These are phyloP conservation scores for Penicillium sumatraense DNA, from an alignment of 2,329 filamentous ascomycete species.

Conservation along the genomic window DNA sequence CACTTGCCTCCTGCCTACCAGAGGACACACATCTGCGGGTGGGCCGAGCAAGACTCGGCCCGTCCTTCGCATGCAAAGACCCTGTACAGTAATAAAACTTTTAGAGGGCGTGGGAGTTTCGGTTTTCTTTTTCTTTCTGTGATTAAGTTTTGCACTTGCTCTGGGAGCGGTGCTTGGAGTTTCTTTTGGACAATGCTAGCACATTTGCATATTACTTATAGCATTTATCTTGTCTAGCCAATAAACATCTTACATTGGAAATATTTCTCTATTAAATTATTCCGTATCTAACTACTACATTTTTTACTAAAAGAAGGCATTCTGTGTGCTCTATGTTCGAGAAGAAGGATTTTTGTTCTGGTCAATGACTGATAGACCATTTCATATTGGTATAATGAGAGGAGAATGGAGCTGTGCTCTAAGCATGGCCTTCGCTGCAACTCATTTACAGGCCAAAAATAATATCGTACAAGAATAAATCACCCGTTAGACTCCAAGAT, in stretches of 20 bases:
- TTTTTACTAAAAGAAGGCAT: no score
- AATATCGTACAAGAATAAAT: neutral
- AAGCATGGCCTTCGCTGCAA: no score
- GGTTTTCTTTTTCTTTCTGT: neutral
- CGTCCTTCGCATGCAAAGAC: constrained; percentile 12
- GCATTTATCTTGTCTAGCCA: neutral
- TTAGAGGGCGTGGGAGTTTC: constrained; percentile 21
- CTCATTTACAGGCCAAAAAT: no score
- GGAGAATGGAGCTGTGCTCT: no score
- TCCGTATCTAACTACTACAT: no score
- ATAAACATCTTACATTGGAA: neutral
- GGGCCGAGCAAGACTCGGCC: neutral
- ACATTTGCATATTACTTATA: constrained; percentile 1
- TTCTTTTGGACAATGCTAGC: neutral
- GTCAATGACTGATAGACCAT: no score
- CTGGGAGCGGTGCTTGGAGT: neutral
- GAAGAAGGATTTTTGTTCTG: no score
- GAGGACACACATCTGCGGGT: neutral
- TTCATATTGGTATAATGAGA: no score
- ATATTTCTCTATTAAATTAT: neutral
- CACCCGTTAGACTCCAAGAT: neutral
- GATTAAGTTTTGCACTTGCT: neutral
- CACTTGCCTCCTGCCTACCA: neutral
- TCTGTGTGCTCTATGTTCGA: no score
- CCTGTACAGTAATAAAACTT: constrained; percentile 22